phyloP scores from a whole-genome alignment of 371 early-diverging fungal species.

The Lichtheimia hyalospora region DNA sequence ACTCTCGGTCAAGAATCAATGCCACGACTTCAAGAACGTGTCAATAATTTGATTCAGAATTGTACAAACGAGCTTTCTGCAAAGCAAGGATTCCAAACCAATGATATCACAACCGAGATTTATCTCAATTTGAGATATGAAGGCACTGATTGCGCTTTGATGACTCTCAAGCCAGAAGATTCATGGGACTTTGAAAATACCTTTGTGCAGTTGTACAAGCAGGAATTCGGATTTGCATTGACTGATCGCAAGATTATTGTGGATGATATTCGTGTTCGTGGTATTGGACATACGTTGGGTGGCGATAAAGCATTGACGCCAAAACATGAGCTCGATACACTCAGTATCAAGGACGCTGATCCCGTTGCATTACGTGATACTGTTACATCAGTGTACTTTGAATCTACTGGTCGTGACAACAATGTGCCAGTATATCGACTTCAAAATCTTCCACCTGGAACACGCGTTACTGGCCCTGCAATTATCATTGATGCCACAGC shows the following conservation, averaged over 20 bases:
- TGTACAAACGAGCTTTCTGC: slow-evolving; percentile 47
- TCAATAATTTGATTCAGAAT: slow-evolving; percentile 41
- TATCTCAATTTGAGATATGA: slow-evolving; percentile 92
- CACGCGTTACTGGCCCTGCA: slow-evolving; percentile 80
- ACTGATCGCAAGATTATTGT: slow-evolving; percentile 80
- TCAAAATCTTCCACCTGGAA: slow-evolving; percentile 62
- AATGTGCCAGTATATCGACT: slow-evolving; percentile 78
- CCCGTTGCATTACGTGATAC: slow-evolving; percentile 25
- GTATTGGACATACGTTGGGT: slow-evolving; percentile 65
- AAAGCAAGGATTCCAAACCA: slow-evolving; percentile 68
- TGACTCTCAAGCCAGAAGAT: slow-evolving; percentile 73
- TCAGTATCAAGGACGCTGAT: slow-evolving; percentile 33
- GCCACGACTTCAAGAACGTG: slow-evolving; percentile 47
- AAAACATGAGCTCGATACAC: slow-evolving; percentile 36
- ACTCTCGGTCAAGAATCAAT: slow-evolving; percentile 30
- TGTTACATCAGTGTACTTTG: slow-evolving; percentile 76
- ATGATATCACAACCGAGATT: slow-evolving; percentile 58
- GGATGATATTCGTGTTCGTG: slow-evolving; percentile 92
- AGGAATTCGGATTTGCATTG: slow-evolving; percentile 92
- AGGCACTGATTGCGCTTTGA: slow-evolving; percentile 93
- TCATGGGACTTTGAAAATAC: slow-evolving; percentile 60
- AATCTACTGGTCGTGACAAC: slow-evolving; percentile 59
- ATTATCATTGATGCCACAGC: slow-evolving; percentile 86
- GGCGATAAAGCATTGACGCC: slow-evolving; percentile 34
- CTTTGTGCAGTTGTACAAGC: slow-evolving; percentile 73